Base-by-base conservation (phyloP, 2,329 filamentous ascomycete species). In the Penicillium brasilianum region DNA sequence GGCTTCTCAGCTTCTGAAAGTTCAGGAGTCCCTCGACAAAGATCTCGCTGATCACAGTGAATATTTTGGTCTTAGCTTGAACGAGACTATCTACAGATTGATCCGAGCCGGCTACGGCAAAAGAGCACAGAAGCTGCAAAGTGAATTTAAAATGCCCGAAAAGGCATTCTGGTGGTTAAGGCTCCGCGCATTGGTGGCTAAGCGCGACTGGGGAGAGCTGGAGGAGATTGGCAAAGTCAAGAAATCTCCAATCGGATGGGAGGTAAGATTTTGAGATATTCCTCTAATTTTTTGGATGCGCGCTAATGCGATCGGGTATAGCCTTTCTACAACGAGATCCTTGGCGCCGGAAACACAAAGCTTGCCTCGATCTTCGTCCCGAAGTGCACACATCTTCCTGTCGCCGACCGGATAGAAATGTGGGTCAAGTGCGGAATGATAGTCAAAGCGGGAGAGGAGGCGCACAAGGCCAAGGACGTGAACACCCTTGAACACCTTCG, bases 191-290 rank as follows among this genome's bases (percentile, higher is more conserved):
- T 84, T 98, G 54, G 92, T 99, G 2, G 90, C 91, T 16, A 92
- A 93, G 74, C 86, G 95, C 58, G 91, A 97, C 73, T 99, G 93
- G 93, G 88, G 87, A 55, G 94, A 97, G 75, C 85, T 99, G 60
- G 93, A 98, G 75, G 93, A 97, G 69, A 86, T 92, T 68, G 86
- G 87, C 37, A 85, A 84, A 72, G 87, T 77, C 41, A 85, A 91
- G 72, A 96, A 93, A 77, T 95, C 90, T 60, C 92, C 94, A 0
- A 98, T 99, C 74, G 94, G 94, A 11, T 99, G 95, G 95, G 92
- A 96, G 86, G 90, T 92, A 78, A 82, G 87, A 80, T 44, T 36
- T 18, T n/a, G 57, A 30, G 30, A 28, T n/a, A 59, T 60, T 54
- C 48, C 58, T 49, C 57, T 44, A 46, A 44, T 37, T 62, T 65